A percentile compares a stretch with the other conserved stretches of the same genome.
Conservation (phyloP, 1,284 basidiomycete species). For the Irpex sp. region DNA sequence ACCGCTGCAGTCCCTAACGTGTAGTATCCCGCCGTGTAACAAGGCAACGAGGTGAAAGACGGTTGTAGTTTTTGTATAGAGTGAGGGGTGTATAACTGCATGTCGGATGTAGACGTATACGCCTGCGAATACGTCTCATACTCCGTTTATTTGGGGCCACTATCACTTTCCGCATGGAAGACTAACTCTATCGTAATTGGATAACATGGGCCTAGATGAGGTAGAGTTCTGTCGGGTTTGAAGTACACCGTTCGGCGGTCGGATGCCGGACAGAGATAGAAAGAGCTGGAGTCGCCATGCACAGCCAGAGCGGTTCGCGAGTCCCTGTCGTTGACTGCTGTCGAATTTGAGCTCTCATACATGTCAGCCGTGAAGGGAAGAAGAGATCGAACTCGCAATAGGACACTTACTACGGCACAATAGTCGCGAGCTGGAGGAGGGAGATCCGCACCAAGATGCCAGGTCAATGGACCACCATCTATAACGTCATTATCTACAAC, state of each 20-base stretch:
- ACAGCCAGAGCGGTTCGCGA: neutral
- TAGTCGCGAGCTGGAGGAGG: neutral
- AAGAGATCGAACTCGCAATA: neutral
- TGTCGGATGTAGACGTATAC: too few relatives aligned
- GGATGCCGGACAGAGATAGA: neutral
- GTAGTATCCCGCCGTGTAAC: too few relatives aligned
- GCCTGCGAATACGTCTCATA: too few relatives aligned
- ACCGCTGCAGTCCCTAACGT: too few relatives aligned
- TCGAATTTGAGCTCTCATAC: too few relatives aligned
- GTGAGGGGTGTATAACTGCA: too few relatives aligned
- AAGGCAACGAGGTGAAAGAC: too few relatives aligned
- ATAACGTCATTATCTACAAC: neutral
- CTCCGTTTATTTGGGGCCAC: neutral
- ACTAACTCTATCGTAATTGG: neutral
- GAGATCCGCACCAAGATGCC: neutral
- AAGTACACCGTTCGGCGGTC: neutral
- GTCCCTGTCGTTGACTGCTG: too few relatives aligned
- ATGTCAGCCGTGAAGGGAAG: neutral
- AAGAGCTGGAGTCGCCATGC: neutral
- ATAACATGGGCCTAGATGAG: neutral
- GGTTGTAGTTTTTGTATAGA: too few relatives aligned
- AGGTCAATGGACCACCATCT: neutral
- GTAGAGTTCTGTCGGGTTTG: neutral
- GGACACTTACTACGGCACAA: neutral
- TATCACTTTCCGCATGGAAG: neutral